phyloP scores from a whole-genome alignment of 345 rosid genomes.

The Gossypium ekmanianum region DNA sequence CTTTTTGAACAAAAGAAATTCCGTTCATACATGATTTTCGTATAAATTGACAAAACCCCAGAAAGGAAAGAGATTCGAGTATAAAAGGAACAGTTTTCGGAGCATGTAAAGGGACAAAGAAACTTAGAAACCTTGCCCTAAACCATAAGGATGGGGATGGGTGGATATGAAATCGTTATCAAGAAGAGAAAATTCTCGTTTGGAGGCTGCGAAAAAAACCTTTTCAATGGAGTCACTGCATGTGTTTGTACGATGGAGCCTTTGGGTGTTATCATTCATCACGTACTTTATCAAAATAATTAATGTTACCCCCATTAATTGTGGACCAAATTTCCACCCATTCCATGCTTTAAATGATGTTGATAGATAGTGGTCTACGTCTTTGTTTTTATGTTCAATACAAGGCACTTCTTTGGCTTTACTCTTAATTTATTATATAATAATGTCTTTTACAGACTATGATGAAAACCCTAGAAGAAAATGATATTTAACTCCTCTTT shows the following conservation, averaged over 20 bases:
- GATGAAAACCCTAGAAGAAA: conserved; percentile 10
- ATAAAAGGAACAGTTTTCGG: neutral
- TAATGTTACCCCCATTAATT: neutral
- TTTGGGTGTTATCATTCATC: conserved; percentile 17
- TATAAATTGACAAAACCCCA: neutral
- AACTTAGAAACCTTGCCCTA: neutral
- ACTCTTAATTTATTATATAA: neutral
- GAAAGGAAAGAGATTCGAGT: neutral
- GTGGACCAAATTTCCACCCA: conserved; percentile 20
- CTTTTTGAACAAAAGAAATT: conserved; percentile 3
- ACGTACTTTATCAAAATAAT: conserved; percentile 8
- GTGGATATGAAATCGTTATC: conserved; percentile 15
- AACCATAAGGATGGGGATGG: neutral
- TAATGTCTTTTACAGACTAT: neutral
- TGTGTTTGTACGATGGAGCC: neutral
- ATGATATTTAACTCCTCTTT: neutral
- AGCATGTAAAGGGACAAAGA: neutral
- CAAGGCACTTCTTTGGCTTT: conserved; percentile 7
- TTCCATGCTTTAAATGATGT: conserved; percentile 24
- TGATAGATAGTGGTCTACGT: conserved; percentile 1
- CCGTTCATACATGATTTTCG: neutral
- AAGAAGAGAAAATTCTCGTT: conserved; percentile 23
- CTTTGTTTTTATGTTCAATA: conserved; percentile 6
- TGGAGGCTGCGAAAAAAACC: conserved; percentile 20
- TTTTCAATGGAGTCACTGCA: neutral